These are phyloP conservation scores for Epichloe coenophiala DNA, from an alignment of 2,329 filamentous ascomycete genomes.

Conservation along the genomic window DNA sequence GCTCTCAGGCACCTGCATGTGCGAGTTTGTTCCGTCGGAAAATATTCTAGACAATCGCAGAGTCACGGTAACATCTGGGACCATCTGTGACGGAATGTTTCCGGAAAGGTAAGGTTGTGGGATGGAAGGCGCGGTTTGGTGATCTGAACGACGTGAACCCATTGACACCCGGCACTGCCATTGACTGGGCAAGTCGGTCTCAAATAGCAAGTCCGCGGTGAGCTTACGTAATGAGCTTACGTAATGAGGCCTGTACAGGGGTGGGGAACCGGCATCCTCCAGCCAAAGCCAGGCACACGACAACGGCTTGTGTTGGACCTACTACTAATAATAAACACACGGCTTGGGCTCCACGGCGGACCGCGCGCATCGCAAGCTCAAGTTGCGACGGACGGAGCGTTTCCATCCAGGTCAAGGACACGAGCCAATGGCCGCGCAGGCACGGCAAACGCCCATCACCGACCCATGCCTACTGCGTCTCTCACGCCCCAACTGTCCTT, in stretches of 20 bases:
- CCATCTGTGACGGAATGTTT: too few relatives aligned
- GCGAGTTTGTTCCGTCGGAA: too few relatives aligned
- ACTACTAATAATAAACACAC: too few relatives aligned
- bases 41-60: too few relatives aligned
- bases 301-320: background rate
- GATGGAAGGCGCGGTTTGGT: too few relatives aligned
- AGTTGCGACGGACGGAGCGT: constrained; percentile 1
- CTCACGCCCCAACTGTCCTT: background rate
- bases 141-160: too few relatives aligned
- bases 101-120: too few relatives aligned
- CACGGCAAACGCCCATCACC: background rate
- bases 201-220: background rate
- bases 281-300: background rate
- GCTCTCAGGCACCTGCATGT: too few relatives aligned
- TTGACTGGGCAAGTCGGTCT: too few relatives aligned
- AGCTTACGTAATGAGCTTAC: too few relatives aligned
- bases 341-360: background rate
- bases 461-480: background rate
- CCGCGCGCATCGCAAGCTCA: constrained; percentile 5
- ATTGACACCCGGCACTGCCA: too few relatives aligned
- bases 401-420: background rate
- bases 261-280: background rate
- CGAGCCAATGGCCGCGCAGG: constrained; percentile 8
- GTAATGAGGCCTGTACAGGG: background rate
- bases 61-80: too few relatives aligned